Evolutionary conservation across 352 stramenopile species (phyloP), one percentile per base, ranked within the genome.

Genomic region (Pythium insidiosum): DNA sequence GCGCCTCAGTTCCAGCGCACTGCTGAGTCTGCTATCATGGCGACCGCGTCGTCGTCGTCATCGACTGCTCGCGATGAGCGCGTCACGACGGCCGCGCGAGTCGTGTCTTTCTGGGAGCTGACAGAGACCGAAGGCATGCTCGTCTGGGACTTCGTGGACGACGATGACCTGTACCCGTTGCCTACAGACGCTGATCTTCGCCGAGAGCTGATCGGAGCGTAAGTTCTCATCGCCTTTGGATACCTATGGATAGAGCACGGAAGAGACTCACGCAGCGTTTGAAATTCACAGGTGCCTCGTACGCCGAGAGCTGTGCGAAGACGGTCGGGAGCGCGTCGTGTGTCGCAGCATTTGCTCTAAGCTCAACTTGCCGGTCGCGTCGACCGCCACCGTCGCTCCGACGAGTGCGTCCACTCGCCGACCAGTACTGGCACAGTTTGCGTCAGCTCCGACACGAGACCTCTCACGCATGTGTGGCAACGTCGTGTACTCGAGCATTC

Each of bases 321-420:
- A 62, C 31, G 53, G 53, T 22, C 49, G 47, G 15, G 47, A 62
- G n/a, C 53, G 53, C 1, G 68, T 81, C 11, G 73, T 83, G 24
- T 73, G 65, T 29, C 67, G 69, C 30, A 64, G 57, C 26, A 59
- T 85, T 21, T 81, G 69, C 56, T 74, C 73, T 22, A 85, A 85
- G 56, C 51, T 76, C n/a, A 33, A 58, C 42, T 30, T 36, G 12
- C 41, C 37, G 6, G 21, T 40, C 2, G 23, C 21, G 18, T 15
- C 22, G 5, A 18, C 9, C 5, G 10, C 21, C 9, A 34, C 34
- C 18, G 11, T 10, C 15, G 1, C 34, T 20, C 9, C 7, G 19
- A 18, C 6, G n/a, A 7, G 11, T 16, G 19, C 33, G n/a, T 7
- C 15, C 7, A 16, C 15, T 38, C 11, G 19, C 9, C 6, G 5